These are phyloP conservation scores for Phytophthora rubi DNA, from an alignment of 352 stramenopile species.

Conservation along the genomic window DNA sequence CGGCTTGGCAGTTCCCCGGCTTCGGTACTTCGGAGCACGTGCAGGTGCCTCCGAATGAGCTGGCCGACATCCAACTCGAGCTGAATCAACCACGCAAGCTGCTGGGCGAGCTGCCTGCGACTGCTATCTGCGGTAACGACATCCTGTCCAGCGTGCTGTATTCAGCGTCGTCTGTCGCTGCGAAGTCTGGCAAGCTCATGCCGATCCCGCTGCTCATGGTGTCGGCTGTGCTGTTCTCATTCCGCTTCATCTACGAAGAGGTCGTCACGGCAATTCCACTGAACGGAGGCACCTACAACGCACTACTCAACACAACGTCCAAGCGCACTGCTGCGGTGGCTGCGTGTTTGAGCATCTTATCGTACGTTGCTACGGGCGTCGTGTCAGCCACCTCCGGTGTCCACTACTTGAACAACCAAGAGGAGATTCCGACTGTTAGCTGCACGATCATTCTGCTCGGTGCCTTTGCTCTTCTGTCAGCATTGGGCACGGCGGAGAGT, in stretches of 20 bases:
- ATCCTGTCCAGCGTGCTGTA: slow-evolving; percentile 89
- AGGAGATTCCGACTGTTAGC: slow-evolving; percentile 50
- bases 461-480: slow-evolving; percentile 75
- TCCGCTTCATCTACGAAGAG: slow-evolving; percentile 87
- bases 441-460: slow-evolving; percentile 60
- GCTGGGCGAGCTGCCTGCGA: slow-evolving; percentile 74
- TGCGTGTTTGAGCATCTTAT: slow-evolving; percentile 84
- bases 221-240: slow-evolving; percentile 55
- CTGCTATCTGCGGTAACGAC: slow-evolving; percentile 91
- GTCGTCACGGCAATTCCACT: slow-evolving; percentile 86
- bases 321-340: slow-evolving; percentile 86
- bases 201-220: slow-evolving; percentile 82
- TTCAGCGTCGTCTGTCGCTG: slow-evolving; percentile 42
- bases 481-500: slow-evolving; percentile 82
- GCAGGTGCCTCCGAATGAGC: slow-evolving; percentile 33
- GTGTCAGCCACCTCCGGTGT: slow-evolving; percentile 72
- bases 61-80: slow-evolving; percentile 38
- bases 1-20: slow-evolving; percentile 48
- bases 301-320: slow-evolving; percentile 87
- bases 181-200: slow-evolving; percentile 76
- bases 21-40: slow-evolving; percentile 44
- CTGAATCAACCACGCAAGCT: slow-evolving; percentile 33
- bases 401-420: slow-evolving; percentile 77
- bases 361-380: slow-evolving; percentile 88
- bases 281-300: slow-evolving; percentile 91